These are phyloP conservation scores for Psidium guajava DNA, from an alignment of 345 rosid species.

Conservation along the genomic window DNA sequence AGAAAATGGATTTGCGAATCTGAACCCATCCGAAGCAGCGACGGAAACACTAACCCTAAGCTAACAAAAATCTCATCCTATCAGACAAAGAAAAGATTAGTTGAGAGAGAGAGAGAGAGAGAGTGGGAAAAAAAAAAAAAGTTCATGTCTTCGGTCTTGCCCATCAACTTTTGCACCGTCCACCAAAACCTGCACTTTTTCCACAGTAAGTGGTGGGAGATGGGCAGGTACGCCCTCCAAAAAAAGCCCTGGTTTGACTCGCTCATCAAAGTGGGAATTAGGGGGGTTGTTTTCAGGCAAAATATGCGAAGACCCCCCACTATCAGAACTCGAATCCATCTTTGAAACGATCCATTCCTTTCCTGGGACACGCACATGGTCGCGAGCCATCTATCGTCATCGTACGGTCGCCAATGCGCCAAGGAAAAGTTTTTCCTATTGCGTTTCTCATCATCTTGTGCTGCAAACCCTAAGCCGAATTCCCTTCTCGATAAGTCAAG, in stretches of 20 bases:
- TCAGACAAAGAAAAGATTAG: not conserved
- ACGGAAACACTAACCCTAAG: not conserved
- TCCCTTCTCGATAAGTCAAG: not conserved
- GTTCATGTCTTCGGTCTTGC: not conserved
- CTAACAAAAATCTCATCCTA: not conserved
- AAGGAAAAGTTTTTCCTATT: not conserved
- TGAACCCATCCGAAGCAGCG: not conserved
- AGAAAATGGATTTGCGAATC: not conserved
- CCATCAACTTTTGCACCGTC: not conserved
- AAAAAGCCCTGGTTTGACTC: not conserved
- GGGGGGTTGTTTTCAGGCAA: not conserved
- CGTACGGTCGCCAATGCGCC: not conserved
- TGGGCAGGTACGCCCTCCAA: not conserved
- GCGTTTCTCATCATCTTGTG: not conserved
- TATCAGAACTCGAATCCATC: not conserved
- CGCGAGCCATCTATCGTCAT: not conserved
- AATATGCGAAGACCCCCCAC: not conserved
- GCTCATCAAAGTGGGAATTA: not conserved
- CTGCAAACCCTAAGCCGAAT: not conserved
- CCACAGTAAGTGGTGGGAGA: not conserved
- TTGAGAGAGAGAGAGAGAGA: not conserved
- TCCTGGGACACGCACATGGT: not conserved
- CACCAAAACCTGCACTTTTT: not conserved
- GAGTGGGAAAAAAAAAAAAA: not conserved
- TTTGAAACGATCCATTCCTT: not conserved